Evolutionary conservation across 1,139 yeast genomes (phyloP).

Genomic region (Debaryomyces psychrophilus): DNA sequence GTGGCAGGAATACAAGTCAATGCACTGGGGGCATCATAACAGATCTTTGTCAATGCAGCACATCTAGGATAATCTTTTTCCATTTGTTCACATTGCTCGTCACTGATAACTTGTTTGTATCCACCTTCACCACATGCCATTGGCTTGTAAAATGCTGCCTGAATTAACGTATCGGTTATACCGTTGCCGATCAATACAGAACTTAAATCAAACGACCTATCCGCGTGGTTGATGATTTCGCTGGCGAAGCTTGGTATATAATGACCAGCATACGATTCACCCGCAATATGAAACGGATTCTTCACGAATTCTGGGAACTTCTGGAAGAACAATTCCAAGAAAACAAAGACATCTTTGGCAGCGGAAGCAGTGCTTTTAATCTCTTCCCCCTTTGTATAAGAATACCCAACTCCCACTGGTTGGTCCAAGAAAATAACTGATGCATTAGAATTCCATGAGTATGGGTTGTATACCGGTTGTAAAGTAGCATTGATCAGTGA

Average conservation of each 20-base stretch:
- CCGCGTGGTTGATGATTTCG: constrained; percentile 68
- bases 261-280: constrained; percentile 89
- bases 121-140: constrained; percentile 90
- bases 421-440: constrained; percentile 91
- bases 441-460: constrained; percentile 89
- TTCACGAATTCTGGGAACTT: constrained; percentile 64
- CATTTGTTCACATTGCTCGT: constrained; percentile 63
- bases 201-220: constrained; percentile 65
- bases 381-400: constrained; percentile 60
- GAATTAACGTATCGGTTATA: constrained; percentile 73
- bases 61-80: constrained; percentile 59
- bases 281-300: constrained; percentile 79
- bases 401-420: constrained; percentile 90
- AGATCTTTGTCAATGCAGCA: constrained; percentile 51
- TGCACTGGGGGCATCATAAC: constrained; percentile 51
- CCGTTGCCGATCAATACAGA: constrained; percentile 86
- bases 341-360: constrained; percentile 77
- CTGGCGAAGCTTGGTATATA: constrained; percentile 79
- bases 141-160: constrained; percentile 70
- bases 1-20: constrained; percentile 59
- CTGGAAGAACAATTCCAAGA: constrained; percentile 74
- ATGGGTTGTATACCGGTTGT: constrained; percentile 74
- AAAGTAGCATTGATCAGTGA: constrained; percentile 67
- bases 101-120: constrained; percentile 62
- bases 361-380: constrained; percentile 70